A percentile compares a stretch with the other conserved stretches of the same genome.
phyloP scores from a whole-genome alignment of 2,329 filamentous ascomycete genomes.

The Nemania sp. region DNA sequence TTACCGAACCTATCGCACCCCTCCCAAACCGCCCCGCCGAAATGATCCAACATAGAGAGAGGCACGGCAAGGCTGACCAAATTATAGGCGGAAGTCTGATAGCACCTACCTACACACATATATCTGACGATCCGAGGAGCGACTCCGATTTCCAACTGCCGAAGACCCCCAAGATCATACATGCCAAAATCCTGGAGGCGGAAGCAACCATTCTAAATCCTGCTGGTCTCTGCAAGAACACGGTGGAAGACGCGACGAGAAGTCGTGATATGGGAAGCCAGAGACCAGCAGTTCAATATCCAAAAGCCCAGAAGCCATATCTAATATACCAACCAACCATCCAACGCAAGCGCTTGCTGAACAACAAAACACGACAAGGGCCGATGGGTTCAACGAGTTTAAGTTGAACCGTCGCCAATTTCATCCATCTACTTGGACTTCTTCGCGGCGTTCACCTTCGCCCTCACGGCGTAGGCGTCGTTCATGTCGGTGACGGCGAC shows the following conservation, averaged over 20 bases:
- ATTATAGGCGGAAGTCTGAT: too few species aligned
- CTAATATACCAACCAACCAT: not conserved
- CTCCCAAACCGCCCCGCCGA: too few species aligned
- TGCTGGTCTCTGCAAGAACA: too few species aligned
- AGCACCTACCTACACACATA: not conserved
- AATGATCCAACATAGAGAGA: too few species aligned
- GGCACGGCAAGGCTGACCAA: too few species aligned
- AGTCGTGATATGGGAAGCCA: not conserved
- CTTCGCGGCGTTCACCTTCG: slow-evolving; percentile 33
- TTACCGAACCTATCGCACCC: too few species aligned
- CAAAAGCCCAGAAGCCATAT: not conserved
- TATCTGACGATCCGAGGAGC: not conserved
- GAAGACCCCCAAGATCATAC: not conserved
- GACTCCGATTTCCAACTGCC: too few species aligned
- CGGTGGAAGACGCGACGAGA: too few species aligned
- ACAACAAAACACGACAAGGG: not conserved
- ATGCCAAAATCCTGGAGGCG: not conserved
- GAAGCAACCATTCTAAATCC: too few species aligned
- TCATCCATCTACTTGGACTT: slow-evolving; percentile 18
- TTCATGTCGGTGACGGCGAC: slow-evolving; percentile 60
- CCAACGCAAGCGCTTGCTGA: not conserved
- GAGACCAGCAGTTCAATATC: not conserved
- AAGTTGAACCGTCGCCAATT: not conserved
- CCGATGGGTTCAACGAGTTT: not conserved
- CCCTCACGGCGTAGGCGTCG: slow-evolving; percentile 54